Evolutionary conservation across 306 rosid genomes (phyloP).

Genomic region (Vigna angularis): DNA sequence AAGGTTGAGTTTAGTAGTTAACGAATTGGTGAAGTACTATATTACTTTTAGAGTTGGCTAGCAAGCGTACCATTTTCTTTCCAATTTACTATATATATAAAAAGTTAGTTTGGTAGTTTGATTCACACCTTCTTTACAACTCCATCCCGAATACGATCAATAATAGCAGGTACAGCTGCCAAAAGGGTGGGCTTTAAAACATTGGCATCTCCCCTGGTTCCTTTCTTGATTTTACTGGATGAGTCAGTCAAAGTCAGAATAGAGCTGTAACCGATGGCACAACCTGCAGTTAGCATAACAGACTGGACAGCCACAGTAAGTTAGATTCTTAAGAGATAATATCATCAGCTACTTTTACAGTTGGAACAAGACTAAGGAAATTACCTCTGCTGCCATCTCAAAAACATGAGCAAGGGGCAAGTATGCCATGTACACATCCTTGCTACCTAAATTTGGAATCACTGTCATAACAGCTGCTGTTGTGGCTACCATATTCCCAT

Average conservation of each 20-base stretch:
- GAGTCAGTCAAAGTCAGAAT: slow-evolving; percentile 82
- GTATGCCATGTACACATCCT: slow-evolving; percentile 89
- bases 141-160: slow-evolving; percentile 90
- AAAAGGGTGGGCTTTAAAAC: slow-evolving; percentile 77
- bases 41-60: neutral
- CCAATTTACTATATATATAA: too few relatives aligned
- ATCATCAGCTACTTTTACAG: slow-evolving; percentile 8
- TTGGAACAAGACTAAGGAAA: slow-evolving; percentile 26
- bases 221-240: slow-evolving; percentile 82
- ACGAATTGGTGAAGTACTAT: too few relatives aligned
- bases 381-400: slow-evolving; percentile 95
- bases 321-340: slow-evolving; percentile 36
- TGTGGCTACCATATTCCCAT: slow-evolving; percentile 88
- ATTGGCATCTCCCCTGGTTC: slow-evolving; percentile 90
- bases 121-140: slow-evolving; percentile 72
- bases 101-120: neutral
- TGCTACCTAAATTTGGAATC: slow-evolving; percentile 65
- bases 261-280: slow-evolving; percentile 79
- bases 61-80: too few relatives aligned
- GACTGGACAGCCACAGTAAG: slow-evolving; percentile 64
- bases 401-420: slow-evolving; percentile 96
- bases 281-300: slow-evolving; percentile 81
- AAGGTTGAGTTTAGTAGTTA: too few relatives aligned
- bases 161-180: slow-evolving; percentile 91
- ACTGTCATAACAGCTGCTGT: slow-evolving; percentile 78